phyloP scores from a whole-genome alignment of 1,284 basidiomycete genomes.

The Cryptococcus wingfieldii region DNA sequence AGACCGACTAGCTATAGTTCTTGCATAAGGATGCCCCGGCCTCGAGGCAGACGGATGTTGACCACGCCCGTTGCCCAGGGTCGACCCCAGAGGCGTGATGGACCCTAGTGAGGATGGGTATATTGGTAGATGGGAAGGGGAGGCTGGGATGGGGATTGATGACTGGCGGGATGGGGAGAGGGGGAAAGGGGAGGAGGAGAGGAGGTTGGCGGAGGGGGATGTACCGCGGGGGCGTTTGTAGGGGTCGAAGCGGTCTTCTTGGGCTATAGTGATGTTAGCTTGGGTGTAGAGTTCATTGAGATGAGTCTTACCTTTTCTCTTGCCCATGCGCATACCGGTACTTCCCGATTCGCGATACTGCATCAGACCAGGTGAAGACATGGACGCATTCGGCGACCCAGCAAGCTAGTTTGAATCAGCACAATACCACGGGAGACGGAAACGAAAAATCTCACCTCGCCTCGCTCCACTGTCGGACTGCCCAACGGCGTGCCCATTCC shows the following conservation, averaged over 20 bases:
- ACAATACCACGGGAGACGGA: not conserved
- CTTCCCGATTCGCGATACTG: conserved; percentile 38
- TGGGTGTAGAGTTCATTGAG: not conserved
- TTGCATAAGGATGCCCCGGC: conserved; percentile 31
- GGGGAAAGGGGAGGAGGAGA: conserved; percentile 31
- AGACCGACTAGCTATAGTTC: conserved; percentile 35
- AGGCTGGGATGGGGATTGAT: conserved; percentile 40
- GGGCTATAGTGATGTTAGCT: not conserved
- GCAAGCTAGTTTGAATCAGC: conserved; percentile 15
- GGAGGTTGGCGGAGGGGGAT: conserved; percentile 33
- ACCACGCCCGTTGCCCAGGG: not conserved
- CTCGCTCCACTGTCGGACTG: conserved; percentile 38
- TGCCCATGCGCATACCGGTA: conserved; percentile 35
- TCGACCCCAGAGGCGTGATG: conserved; percentile 4
- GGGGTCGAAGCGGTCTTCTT: conserved; percentile 45
- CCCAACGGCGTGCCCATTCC: conserved; percentile 35
- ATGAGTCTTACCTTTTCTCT: conserved; percentile 39
- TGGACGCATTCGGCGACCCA: conserved; percentile 21
- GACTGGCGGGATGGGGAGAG: conserved; percentile 35
- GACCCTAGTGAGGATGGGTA: conserved; percentile 26
- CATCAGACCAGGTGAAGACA: conserved; percentile 40
- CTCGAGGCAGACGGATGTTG: not conserved
- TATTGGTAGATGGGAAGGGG: conserved; percentile 30
- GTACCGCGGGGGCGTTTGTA: conserved; percentile 44
- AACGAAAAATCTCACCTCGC: conserved; percentile 25